Conservation (phyloP, 257 asterid genomes). For the Apocynum venetum region DNA sequence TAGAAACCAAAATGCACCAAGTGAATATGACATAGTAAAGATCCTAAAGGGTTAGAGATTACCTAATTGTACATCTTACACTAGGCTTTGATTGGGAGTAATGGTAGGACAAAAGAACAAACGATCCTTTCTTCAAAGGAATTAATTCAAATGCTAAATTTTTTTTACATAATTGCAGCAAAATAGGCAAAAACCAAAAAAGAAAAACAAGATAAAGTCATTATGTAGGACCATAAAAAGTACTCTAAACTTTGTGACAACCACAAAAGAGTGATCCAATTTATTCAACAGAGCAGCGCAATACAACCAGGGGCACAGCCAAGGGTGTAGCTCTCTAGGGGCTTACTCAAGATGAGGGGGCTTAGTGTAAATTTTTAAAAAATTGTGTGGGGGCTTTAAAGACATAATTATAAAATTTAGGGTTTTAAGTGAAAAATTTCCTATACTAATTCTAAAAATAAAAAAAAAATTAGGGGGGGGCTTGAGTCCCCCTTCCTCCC, state of each 20-base stretch:
- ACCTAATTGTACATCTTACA: not conserved
- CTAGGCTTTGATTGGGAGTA: not conserved
- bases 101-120: not conserved
- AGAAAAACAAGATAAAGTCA: not conserved
- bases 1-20: not conserved
- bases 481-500: too few species aligned
- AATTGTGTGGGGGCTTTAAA: too few species aligned
- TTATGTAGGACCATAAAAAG: not conserved
- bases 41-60: not conserved
- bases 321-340: too few species aligned
- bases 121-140: not conserved
- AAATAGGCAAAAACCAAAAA: not conserved
- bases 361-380: too few species aligned
- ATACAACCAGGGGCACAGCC: too few species aligned
- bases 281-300: not conserved
- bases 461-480: too few species aligned
- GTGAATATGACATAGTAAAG: not conserved
- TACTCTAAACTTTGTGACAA: not conserved
- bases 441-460: too few species aligned
- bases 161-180: not conserved
- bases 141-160: not conserved
- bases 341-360: too few species aligned
- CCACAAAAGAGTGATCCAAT: not conserved
- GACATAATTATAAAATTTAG: too few species aligned
- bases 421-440: too few species aligned